A percentile compares a stretch with the other conserved stretches of the same genome.
These are phyloP conservation scores for Chondrus crispus DNA, from an alignment of 23 red algal species.

Conservation along the genomic window DNA sequence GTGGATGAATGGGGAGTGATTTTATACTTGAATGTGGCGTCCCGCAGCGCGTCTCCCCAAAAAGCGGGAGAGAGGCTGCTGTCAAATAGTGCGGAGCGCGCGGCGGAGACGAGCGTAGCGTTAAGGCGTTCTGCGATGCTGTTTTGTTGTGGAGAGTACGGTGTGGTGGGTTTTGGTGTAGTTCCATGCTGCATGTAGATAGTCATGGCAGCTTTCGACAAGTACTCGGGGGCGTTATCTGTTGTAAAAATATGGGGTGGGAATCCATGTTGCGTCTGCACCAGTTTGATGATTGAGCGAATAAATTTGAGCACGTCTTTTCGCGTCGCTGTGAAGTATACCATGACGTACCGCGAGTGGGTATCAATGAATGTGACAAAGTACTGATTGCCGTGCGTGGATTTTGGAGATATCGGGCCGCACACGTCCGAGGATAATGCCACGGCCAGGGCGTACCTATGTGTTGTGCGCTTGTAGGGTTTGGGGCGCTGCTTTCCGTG, in stretches of 20 bases:
- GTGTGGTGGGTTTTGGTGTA: not conserved
- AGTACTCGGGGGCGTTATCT: not conserved
- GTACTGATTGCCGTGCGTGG: not conserved
- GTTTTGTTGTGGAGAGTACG: constrained; percentile 15
- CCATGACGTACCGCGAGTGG: not conserved
- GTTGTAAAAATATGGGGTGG: not conserved
- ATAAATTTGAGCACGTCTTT: not conserved
- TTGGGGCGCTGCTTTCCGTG: not conserved
- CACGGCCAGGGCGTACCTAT: not conserved
- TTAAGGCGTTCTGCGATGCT: not conserved
- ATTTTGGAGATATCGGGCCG: not conserved
- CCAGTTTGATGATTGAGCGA: not conserved
- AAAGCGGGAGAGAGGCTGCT: not conserved
- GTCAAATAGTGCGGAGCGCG: not conserved
- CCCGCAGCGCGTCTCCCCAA: not conserved
- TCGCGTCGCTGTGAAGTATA: not conserved
- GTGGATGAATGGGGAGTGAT: not conserved
- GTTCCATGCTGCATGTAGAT: not conserved
- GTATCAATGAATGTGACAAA: not conserved
- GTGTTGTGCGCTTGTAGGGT: not conserved
- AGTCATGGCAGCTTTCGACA: not conserved
- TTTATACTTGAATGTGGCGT: constrained; percentile 28
- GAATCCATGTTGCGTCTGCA: not conserved
- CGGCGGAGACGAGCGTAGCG: not conserved
- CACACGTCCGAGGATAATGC: not conserved